These are phyloP conservation scores for Akanthomyces uredinophilus DNA, from an alignment of 2,329 filamentous ascomycete species.

Conservation along the genomic window DNA sequence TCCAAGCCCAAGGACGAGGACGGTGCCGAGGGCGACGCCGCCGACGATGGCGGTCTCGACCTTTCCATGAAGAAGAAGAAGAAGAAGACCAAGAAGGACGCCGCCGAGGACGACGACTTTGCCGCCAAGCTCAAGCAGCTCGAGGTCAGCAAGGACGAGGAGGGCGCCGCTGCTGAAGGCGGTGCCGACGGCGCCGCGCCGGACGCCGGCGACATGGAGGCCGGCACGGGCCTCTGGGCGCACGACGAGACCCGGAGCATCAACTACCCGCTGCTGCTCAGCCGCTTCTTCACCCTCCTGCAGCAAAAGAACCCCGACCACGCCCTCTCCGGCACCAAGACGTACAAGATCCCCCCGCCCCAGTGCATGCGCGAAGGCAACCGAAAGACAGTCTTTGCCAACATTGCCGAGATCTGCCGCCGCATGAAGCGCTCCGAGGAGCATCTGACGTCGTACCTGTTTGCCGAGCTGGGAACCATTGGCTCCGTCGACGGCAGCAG, in stretches of 20 bases:
- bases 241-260: conserved; percentile 75
- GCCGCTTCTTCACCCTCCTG: conserved; percentile 90
- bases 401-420: conserved; percentile 98
- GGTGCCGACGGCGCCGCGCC: conserved; percentile 49
- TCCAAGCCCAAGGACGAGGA: conserved; percentile 42
- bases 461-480: conserved; percentile 95
- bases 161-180: conserved; percentile 42
- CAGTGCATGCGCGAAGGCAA: conserved; percentile 99
- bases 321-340: conserved; percentile 80
- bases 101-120: conserved; percentile 59
- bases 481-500: conserved; percentile 91
- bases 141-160: conserved; percentile 59
- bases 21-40: conserved; percentile 34
- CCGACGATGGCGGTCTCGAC: conserved; percentile 47
- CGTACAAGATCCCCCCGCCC: conserved; percentile 98
- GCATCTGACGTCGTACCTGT: conserved; percentile 93
- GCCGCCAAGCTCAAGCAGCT: conserved; percentile 58
- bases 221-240: conserved; percentile 84
- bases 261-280: conserved; percentile 78
- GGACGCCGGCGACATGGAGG: conserved; percentile 73
- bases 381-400: conserved; percentile 99
- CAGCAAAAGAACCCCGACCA: conserved; percentile 97
- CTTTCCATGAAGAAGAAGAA: conserved; percentile 65
- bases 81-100: conserved; percentile 52
- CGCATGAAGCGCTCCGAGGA: conserved; percentile 98